Conservation (phyloP, 164 flowering plant species). For the Warburgia ugandensis region DNA sequence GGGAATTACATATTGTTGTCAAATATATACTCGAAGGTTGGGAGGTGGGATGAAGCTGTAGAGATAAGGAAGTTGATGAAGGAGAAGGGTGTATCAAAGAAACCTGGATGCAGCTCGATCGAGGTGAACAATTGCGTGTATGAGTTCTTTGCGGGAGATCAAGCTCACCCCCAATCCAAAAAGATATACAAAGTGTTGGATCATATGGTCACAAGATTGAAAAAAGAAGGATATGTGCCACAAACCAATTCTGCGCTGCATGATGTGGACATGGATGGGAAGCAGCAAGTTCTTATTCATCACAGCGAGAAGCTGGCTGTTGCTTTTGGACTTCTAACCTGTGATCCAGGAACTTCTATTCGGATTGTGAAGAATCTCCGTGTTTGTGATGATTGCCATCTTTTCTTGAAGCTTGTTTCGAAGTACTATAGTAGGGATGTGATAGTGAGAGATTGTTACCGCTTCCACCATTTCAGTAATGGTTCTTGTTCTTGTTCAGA, state of each 20-base stretch:
- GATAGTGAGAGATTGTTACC: constrained; percentile 21
- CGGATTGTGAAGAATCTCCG: constrained; percentile 20
- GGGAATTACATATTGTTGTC: constrained; percentile 19
- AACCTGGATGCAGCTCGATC: constrained; percentile 22
- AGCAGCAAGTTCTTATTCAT: constrained; percentile 10
- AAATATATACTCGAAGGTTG: constrained; percentile 18
- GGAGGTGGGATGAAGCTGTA: constrained; percentile 20
- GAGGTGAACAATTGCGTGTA: constrained; percentile 18
- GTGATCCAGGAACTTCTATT: constrained; percentile 10
- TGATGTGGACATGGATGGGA: constrained; percentile 14
- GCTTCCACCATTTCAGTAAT: constrained; percentile 21
- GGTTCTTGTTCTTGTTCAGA: constrained; percentile 28
- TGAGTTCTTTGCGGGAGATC: constrained; percentile 18
- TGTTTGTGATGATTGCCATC: constrained; percentile 19
- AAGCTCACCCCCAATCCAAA: constrained; percentile 13
- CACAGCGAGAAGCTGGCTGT: constrained; percentile 20
- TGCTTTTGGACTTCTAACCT: constrained; percentile 19
- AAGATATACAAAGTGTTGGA: constrained; percentile 11
- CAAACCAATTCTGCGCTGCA: constrained; percentile 9
- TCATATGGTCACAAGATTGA: constrained; percentile 12
- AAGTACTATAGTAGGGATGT: constrained; percentile 13
- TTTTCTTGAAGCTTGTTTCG: constrained; percentile 24
- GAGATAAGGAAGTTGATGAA: constrained; percentile 10
- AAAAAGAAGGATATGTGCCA: constrained; percentile 15
- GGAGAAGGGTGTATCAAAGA: constrained; percentile 13